phyloP scores from a whole-genome alignment of 345 rosid species.

The Sapria himalayana region DNA sequence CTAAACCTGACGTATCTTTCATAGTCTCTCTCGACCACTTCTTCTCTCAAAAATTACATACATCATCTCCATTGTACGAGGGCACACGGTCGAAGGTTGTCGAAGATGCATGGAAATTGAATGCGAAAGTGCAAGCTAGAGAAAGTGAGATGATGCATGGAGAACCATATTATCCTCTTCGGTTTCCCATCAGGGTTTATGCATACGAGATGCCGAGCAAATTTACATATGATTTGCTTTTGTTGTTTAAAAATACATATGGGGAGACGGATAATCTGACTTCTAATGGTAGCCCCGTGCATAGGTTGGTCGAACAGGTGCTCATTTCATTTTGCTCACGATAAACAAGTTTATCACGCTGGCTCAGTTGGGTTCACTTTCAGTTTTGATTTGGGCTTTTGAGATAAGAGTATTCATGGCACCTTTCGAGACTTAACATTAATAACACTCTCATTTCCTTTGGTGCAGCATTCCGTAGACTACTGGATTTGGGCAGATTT shows the following conservation, averaged over 20 bases:
- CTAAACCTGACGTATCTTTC: constrained; percentile 39
- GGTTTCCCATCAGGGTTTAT: constrained; percentile 48
- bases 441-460: background rate
- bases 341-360: no score
- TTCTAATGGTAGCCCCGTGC: constrained; percentile 94
- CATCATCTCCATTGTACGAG: constrained; percentile 14
- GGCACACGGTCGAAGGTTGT: constrained; percentile 16
- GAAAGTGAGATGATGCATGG: constrained; percentile 24
- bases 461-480: constrained; percentile 71
- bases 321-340: background rate
- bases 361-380: no score
- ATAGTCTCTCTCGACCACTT: constrained; percentile 49
- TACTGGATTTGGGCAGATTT: constrained; percentile 97
- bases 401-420: no score
- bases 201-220: constrained; percentile 79
- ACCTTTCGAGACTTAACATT: no score
- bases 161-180: constrained; percentile 28
- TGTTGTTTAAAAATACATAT: constrained; percentile 50
- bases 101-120: constrained; percentile 21
- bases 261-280: constrained; percentile 61
- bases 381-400: no score
- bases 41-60: constrained; percentile 15
- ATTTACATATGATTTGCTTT: constrained; percentile 68
- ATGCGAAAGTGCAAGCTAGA: constrained; percentile 16
- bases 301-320: constrained; percentile 83